phyloP scores from a whole-genome alignment of 1,284 basidiomycete genomes.

The Tylopilus orsonianus region DNA sequence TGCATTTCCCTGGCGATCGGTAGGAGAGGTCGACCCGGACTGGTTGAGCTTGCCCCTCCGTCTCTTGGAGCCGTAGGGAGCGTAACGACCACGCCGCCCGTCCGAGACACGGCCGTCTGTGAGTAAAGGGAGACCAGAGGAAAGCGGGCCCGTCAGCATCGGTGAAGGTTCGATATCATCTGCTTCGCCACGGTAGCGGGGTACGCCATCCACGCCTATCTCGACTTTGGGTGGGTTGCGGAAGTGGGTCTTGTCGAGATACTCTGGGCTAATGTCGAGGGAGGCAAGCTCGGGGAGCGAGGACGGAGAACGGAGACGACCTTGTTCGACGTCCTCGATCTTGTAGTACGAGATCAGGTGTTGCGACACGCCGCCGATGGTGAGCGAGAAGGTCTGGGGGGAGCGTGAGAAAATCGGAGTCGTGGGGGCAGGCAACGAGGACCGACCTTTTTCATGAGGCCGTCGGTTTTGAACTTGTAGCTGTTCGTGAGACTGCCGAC shows the following conservation, averaged over 20 bases:
- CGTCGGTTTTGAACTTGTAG: conserved; percentile 88
- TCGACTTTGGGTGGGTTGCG: conserved; percentile 88
- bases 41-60: conserved; percentile 34
- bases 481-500: conserved; percentile 89
- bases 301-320: conserved; percentile 85
- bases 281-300: conserved; percentile 85
- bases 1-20: conserved; percentile 25
- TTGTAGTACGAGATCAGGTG: conserved; percentile 97
- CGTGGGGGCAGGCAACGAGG: conserved; percentile 8
- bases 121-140: conserved; percentile 53
- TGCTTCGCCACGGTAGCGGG: conserved; percentile 78
- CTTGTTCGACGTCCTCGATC: conserved; percentile 86
- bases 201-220: conserved; percentile 77
- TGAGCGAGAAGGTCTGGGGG: conserved; percentile 86
- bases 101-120: conserved; percentile 42
- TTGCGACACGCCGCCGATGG: conserved; percentile 82
- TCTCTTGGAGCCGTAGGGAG: conserved; percentile 47
- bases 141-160: conserved; percentile 48
- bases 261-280: conserved; percentile 85
- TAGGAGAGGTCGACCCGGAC: conserved; percentile 31
- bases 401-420: conserved; percentile 22
- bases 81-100: conserved; percentile 54
- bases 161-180: conserved; percentile 60
- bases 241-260: conserved; percentile 89
- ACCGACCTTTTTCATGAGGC: conserved; percentile 92